Percentiles rank a stretch among this genome's conserved stretches.
These are phyloP conservation scores for Picea glauca DNA, from an alignment of 75 land plant genomes.

Conservation along the genomic window DNA sequence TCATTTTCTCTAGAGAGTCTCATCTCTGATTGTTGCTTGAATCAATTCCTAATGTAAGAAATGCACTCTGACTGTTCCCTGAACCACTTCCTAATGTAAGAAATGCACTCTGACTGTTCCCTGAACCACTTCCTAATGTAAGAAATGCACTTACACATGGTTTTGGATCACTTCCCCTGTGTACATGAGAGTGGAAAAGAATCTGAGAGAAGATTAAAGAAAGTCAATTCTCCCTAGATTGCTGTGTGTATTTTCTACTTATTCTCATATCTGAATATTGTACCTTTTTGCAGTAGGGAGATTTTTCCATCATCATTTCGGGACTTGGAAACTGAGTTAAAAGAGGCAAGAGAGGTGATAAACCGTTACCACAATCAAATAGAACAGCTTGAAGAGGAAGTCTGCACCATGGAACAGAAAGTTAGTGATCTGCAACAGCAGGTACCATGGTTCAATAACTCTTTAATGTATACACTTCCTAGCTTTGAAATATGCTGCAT, in stretches of 20 bases:
- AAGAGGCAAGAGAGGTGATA: background rate
- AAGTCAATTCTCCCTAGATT: background rate
- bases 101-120: background rate
- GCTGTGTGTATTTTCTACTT: background rate
- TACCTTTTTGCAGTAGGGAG: slow-evolving; percentile 1
- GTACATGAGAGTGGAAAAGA: background rate
- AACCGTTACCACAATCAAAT: slow-evolving; percentile 2
- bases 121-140: too few species aligned
- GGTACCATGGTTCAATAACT: background rate
- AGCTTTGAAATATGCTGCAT: background rate
- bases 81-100: too few species aligned
- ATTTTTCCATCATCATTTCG: slow-evolving; percentile 9
- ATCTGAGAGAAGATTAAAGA: background rate
- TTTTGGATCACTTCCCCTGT: background rate
- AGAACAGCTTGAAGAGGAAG: slow-evolving; percentile 7
- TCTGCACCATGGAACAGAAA: slow-evolving; percentile 1
- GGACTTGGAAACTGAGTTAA: slow-evolving; percentile 8
- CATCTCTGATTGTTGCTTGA: background rate
- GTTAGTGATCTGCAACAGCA: slow-evolving; percentile 5
- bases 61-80: background rate
- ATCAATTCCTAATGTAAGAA: too few species aligned
- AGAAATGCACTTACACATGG: background rate
- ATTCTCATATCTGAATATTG: background rate
- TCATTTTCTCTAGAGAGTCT: background rate
- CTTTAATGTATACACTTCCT: background rate